Evolutionary conservation across 2,329 filamentous ascomycete species (phyloP), one percentile per base, ranked within the genome.

Genomic region (Lasiodiplodia theobromae): DNA sequence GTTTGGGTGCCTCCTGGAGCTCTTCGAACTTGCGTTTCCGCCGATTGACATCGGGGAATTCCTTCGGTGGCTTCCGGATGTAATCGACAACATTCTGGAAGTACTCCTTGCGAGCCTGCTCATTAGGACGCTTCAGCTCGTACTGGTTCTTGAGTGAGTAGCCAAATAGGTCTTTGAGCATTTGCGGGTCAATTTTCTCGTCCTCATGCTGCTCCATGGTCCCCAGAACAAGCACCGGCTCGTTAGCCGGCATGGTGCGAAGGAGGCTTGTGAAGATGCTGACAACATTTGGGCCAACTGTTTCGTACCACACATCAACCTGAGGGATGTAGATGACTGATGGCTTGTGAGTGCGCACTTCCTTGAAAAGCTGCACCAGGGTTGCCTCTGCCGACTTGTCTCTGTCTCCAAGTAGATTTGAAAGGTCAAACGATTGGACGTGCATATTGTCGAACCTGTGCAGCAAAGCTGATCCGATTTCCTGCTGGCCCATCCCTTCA

Each of bases 291-390:
- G 82, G 82, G 2, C 90, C 88, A 49, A 93, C 82, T 0, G 92
- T 90, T 14, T 87, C 82, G 76, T 93, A 95, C 96, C 96, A 99
- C 8, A 91, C 87, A 72, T 97, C 92, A 60, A 98, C 88, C 72
- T 94, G 91, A 2, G 96, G 95, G 53, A 99, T 92, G 79, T 94
- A 98, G 64, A 99, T 96, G 47, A 98, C 93, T 77, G 94, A 96
- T 0, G 96, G 96, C 78, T 97, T 97, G 77, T 97, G 94, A 47
- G 94, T 90, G 78, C 95, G 93, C 47, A 97, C 92, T 81, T 98
- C 96, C 0, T 92, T 90, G 76, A 99, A 98, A 8, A 97, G 85
- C 72, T 94, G 91, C 14, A 97, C 93, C 71, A 99, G 89, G 11
- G 94, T 92, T 72, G 96, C 92, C 82, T 98, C 96, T 18, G 92